Conservation (phyloP, 164 flowering plant genomes). For the Aristolochia californica region DNA sequence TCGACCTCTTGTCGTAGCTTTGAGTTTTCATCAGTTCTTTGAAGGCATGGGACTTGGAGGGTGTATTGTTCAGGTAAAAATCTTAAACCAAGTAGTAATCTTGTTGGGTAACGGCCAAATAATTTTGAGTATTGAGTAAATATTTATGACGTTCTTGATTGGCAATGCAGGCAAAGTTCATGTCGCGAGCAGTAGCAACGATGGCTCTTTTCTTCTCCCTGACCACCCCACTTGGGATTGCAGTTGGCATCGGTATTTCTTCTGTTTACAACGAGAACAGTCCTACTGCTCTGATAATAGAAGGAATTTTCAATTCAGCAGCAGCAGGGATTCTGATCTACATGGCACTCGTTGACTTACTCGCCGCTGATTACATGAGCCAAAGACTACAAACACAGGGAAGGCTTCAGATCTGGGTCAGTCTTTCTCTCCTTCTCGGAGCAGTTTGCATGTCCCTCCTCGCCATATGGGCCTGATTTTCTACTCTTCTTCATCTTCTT, state of each 20-base stretch:
- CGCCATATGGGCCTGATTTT: no score
- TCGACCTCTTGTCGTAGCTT: constrained; percentile 25
- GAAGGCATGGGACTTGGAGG: constrained; percentile 42
- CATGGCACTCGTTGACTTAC: constrained; percentile 38
- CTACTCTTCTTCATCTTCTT: no score
- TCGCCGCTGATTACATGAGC: constrained; percentile 36
- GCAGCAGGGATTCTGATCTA: constrained; percentile 37
- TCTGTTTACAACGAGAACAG: constrained; percentile 24
- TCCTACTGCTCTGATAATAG: constrained; percentile 27
- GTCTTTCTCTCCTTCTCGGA: no score
- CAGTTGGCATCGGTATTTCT: constrained; percentile 29
- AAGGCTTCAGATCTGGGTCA: constrained; percentile 20
- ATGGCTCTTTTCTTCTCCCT: constrained; percentile 37
- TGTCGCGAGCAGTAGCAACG: constrained; percentile 1
- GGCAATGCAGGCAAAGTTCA: constrained; percentile 31
- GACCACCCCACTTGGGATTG: constrained; percentile 42
- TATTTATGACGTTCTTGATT: no score
- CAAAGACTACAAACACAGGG: constrained; percentile 20
- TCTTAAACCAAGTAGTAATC: no score
- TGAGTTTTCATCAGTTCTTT: constrained; percentile 31
- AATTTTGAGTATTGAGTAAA: no score
- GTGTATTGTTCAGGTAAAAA: constrained; percentile 29
- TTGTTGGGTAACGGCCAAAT: no score
- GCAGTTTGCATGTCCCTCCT: no score
- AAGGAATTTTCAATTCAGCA: constrained; percentile 37